These are phyloP conservation scores for Boletus fagicola DNA, from an alignment of 768 basidiomycete species.

Conservation along the genomic window DNA sequence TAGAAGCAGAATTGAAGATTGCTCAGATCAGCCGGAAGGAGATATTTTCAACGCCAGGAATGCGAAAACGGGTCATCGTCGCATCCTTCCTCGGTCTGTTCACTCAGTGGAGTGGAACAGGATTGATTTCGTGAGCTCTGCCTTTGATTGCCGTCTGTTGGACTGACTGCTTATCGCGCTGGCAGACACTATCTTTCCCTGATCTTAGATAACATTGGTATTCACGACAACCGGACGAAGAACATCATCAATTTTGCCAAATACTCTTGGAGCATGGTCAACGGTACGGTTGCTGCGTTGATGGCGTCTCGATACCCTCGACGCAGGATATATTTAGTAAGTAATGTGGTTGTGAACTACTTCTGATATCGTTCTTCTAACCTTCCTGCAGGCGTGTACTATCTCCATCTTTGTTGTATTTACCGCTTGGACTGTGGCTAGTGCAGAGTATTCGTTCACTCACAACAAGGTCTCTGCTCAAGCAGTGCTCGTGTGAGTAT, in stretches of 20 bases:
- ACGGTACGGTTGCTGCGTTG: slow-evolving; percentile 1
- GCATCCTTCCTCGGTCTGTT: slow-evolving; percentile 15
- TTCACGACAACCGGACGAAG: slow-evolving; percentile 22
- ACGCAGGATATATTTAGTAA: slow-evolving; percentile 16
- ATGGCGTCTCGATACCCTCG: slow-evolving; percentile 16
- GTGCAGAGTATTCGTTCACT: slow-evolving; percentile 19
- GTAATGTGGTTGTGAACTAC: neutral
- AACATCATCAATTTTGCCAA: slow-evolving; percentile 14
- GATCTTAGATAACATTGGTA: slow-evolving; percentile 18
- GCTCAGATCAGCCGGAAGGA: neutral
- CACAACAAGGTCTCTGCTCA: slow-evolving; percentile 4
- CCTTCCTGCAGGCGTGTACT: slow-evolving; percentile 7
- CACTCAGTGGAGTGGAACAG: slow-evolving; percentile 16
- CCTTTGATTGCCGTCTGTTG: rapidly evolving
- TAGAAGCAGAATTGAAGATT: slow-evolving; percentile 32
- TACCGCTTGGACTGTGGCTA: slow-evolving; percentile 19
- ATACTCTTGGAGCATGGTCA: slow-evolving; percentile 14
- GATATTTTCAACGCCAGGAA: slow-evolving; percentile 12
- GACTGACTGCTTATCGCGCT: neutral
- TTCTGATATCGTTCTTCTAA: neutral
- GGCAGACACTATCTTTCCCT: slow-evolving; percentile 11
- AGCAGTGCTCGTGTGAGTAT: slow-evolving; percentile 11
- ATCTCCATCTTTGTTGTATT: slow-evolving; percentile 17
- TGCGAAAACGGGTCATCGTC: slow-evolving; percentile 15
- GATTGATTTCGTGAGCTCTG: slow-evolving; percentile 6